These are phyloP conservation scores for Mytilinidion resinicola DNA, from an alignment of 495 filamentous ascomycete species.

Conservation along the genomic window DNA sequence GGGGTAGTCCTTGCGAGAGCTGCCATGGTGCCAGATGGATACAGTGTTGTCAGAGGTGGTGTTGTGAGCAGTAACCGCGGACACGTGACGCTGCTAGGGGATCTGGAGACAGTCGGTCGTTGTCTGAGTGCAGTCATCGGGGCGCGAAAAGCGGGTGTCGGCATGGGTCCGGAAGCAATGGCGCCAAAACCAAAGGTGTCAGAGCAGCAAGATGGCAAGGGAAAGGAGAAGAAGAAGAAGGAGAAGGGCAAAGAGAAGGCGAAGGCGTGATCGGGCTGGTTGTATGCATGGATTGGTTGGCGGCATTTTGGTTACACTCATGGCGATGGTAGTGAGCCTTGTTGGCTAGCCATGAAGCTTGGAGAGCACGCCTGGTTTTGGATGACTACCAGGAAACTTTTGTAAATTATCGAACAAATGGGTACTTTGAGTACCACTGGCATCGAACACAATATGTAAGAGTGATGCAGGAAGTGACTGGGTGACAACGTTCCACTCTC, in stretches of 20 bases:
- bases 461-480: too few relatives aligned
- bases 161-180: constrained; percentile 39
- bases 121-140: constrained; percentile 60
- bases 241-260: neutral
- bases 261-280: too few relatives aligned
- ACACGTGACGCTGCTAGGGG: constrained; percentile 79
- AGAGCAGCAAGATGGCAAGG: neutral
- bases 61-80: constrained; percentile 74
- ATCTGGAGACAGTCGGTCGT: constrained; percentile 73
- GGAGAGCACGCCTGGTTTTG: too few relatives aligned
- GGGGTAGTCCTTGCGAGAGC: constrained; percentile 82
- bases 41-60: constrained; percentile 61
- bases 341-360: too few relatives aligned
- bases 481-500: too few relatives aligned
- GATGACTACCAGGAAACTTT: too few relatives aligned
- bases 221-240: neutral
- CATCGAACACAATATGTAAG: too few relatives aligned
- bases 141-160: constrained; percentile 66
- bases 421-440: too few relatives aligned
- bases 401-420: too few relatives aligned
- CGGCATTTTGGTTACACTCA: too few relatives aligned
- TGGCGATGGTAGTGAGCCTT: too few relatives aligned
- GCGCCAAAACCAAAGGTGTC: constrained; percentile 2
- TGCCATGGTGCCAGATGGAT: constrained; percentile 80
- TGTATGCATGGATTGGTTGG: too few relatives aligned